Evolutionary conservation across 2,329 filamentous ascomycete species (phyloP), one percentile per base, ranked within the genome.

Genomic region (Penicillium sp.): DNA sequence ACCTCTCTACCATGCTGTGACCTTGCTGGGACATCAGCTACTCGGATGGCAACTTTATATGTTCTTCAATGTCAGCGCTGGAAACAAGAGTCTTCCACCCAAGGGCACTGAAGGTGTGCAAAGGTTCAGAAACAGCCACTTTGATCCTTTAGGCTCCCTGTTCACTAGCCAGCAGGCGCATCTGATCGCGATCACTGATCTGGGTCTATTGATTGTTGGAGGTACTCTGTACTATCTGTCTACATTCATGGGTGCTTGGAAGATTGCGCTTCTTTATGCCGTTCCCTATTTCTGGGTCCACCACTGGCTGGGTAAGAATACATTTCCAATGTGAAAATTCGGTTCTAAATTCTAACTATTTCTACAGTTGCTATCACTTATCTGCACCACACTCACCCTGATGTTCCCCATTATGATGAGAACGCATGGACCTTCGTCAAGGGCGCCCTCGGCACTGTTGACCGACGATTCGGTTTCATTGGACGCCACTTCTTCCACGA

Each of bases 201-300:
- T 87, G 21, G 87, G 85, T 16, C 76, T 88, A 14, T 71, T 73
- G 28, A 72, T 81, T 19, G 82, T 80, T 60, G 69, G 72, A 34
- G 74, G 72, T 11, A 75, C 71, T 9, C 74, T 89, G 36, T 84
- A 83, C 68, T 72, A 77, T 48, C 76, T 78, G n/a, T 75, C 81
- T 10, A 76, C 79, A 62, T 68, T 77, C 13, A 74, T 86, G n/a
- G 85, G 83, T 39, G 76, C 75, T 61, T 79, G 78, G 63, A 86
- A 80, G 45, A 77, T 86, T n/a, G 73, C 81, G 50, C 73, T 86
- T 43, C 75, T 87, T 16, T 89, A 88, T 70, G 76, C 78, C 19
- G 77, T 87, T 40, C 86, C 87, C 24, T 89, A 87, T 72, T 67
- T 87, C 56, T 88, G 86, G 86, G 81, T 87, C 36, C 85, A 89